phyloP scores from a whole-genome alignment of 148 eudicot species.

The Camellia japonica region DNA sequence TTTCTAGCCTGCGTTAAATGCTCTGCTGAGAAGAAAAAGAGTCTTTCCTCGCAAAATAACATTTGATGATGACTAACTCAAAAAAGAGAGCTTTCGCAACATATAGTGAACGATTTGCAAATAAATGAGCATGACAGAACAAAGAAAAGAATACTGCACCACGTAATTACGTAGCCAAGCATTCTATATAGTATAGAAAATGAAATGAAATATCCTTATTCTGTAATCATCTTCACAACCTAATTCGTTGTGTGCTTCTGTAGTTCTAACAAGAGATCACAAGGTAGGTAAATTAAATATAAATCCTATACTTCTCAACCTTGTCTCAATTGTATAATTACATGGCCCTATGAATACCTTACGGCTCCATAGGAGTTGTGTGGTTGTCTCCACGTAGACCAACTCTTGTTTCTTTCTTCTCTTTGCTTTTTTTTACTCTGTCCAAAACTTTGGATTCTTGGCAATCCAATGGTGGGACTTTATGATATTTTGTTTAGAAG shows the following conservation, averaged over 20 bases:
- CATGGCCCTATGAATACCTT: slow-evolving; percentile 82
- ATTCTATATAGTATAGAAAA: slow-evolving; percentile 1
- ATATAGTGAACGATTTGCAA: too few species aligned
- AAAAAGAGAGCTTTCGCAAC: too few species aligned
- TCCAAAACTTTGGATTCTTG: slow-evolving; percentile 34
- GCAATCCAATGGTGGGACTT: slow-evolving; percentile 10
- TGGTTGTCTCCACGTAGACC: slow-evolving; percentile 16
- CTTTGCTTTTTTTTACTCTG: slow-evolving; percentile 17
- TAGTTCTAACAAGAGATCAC: slow-evolving; percentile 23
- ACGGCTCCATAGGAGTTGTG: slow-evolving; percentile 71
- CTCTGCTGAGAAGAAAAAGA: too few species aligned
- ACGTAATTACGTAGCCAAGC: background rate
- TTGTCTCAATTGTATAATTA: slow-evolving; percentile 48
- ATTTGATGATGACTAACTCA: too few species aligned
- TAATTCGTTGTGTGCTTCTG: slow-evolving; percentile 19
- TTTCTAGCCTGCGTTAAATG: too few species aligned
- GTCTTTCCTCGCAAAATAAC: too few species aligned
- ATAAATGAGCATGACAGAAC: too few species aligned
- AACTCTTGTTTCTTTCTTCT: slow-evolving; percentile 17
- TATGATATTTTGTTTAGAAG: slow-evolving; percentile 18
- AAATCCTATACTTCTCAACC: slow-evolving; percentile 31
- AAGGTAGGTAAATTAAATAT: slow-evolving; percentile 20
- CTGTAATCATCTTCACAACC: slow-evolving; percentile 32
- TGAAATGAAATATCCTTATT: slow-evolving; percentile 15
- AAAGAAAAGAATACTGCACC: background rate